These are phyloP conservation scores for Nematocida major DNA, from an alignment of 371 early-diverging fungal species.

Conservation along the genomic window DNA sequence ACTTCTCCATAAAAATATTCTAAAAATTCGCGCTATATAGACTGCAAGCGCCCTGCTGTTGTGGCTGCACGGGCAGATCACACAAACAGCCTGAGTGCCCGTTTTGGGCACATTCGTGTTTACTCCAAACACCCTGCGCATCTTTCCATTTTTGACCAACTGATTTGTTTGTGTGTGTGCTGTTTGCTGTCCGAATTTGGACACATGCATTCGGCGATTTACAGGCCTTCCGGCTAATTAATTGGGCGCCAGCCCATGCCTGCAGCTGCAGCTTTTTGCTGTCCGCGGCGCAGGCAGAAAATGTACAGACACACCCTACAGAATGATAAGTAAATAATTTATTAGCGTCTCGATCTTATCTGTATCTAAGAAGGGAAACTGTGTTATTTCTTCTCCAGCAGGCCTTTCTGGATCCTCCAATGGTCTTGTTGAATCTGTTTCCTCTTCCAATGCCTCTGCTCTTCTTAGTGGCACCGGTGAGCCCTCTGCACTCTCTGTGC, in stretches of 20 bases:
- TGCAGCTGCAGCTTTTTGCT: not conserved
- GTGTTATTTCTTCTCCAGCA: constrained; percentile 71
- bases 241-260: too few species aligned
- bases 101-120: too few species aligned
- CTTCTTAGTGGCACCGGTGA: constrained; percentile 89
- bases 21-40: too few species aligned
- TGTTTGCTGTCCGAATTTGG: too few species aligned
- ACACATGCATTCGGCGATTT: too few species aligned
- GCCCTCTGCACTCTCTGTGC: constrained; percentile 91
- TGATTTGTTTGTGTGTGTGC: too few species aligned
- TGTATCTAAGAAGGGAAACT: constrained; percentile 67
- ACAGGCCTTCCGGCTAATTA: too few species aligned
- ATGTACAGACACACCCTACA: not conserved
- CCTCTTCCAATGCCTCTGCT: constrained; percentile 92
- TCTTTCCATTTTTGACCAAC: too few species aligned
- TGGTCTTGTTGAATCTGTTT: constrained; percentile 88
- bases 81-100: too few species aligned
- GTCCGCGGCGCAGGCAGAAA: not conserved
- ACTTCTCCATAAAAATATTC: constrained; percentile 39
- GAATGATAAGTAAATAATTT: constrained; percentile 2
- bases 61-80: too few species aligned
- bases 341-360: constrained; percentile 61
- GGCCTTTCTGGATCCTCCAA: constrained; percentile 82
- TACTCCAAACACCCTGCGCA: too few species aligned
- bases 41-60: too few species aligned